Percentiles rank a stretch among this genome's conserved stretches.
phyloP scores from a whole-genome alignment of 169 alveolate genomes.

The Cystoisospora suis region DNA sequence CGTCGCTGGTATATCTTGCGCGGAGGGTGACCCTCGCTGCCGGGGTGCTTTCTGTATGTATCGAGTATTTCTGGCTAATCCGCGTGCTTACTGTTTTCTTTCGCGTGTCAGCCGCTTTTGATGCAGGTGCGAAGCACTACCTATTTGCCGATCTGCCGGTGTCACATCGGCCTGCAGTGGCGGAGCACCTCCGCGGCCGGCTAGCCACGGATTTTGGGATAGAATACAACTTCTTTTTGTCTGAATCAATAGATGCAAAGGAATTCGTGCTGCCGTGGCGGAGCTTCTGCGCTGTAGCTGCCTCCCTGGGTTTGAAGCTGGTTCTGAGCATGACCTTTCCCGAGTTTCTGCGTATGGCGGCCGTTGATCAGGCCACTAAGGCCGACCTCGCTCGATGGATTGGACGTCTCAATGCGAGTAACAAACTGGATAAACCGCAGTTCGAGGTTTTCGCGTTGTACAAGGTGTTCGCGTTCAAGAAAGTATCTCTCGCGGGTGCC shows the following conservation, averaged over 20 bases:
- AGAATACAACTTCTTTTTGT: slow-evolving; percentile 76
- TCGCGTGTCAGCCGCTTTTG: background rate
- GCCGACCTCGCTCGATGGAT: slow-evolving; percentile 10
- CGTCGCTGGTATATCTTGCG: too few species aligned
- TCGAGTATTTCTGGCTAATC: too few species aligned
- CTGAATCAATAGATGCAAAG: slow-evolving; percentile 75
- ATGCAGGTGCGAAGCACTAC: background rate
- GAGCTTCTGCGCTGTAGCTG: slow-evolving; percentile 59
- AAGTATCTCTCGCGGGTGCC: too few species aligned
- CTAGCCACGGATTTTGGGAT: slow-evolving; percentile 61
- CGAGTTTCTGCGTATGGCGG: slow-evolving; percentile 31
- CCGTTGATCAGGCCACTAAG: background rate
- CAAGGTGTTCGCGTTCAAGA: slow-evolving; percentile 27
- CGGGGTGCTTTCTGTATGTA: too few species aligned
- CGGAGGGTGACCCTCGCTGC: too few species aligned
- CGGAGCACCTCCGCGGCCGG: slow-evolving; percentile 9
- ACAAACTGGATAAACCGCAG: slow-evolving; percentile 17
- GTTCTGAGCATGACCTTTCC: slow-evolving; percentile 63
- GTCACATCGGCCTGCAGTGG: slow-evolving; percentile 68
- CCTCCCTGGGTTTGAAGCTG: slow-evolving; percentile 54
- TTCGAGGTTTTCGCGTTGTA: slow-evolving; percentile 19
- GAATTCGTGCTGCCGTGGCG: slow-evolving; percentile 73
- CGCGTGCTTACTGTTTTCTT: too few species aligned
- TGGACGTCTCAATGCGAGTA: background rate
- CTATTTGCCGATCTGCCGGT: background rate